phyloP scores from a whole-genome alignment of 1,284 basidiomycete genomes.

The Cystobasidium pallidum region DNA sequence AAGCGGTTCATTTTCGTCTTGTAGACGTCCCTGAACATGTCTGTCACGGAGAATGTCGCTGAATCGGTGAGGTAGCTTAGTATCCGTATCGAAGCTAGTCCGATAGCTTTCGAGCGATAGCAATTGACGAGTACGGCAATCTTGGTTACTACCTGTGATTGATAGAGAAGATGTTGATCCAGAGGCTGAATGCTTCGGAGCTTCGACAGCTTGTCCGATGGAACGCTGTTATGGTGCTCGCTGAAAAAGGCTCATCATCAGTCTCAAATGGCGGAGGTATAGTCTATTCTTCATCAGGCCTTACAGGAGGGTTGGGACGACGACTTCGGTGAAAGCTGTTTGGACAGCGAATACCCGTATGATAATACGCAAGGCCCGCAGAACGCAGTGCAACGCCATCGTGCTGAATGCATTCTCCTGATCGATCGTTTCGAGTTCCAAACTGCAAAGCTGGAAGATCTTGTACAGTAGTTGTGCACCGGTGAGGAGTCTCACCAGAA shows the following conservation, averaged over 20 bases:
- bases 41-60: conserved; percentile 61
- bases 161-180: conserved; percentile 78
- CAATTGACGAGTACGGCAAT: conserved; percentile 81
- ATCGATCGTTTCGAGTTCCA: conserved; percentile 76
- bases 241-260: conserved; percentile 61
- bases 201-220: conserved; percentile 48
- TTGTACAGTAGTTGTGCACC: conserved; percentile 70
- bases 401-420: conserved; percentile 64
- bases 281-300: conserved; percentile 64
- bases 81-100: conserved; percentile 78
- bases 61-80: conserved; percentile 67
- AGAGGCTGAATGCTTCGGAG: conserved; percentile 63
- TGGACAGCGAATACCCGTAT: conserved; percentile 82
- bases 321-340: conserved; percentile 83
- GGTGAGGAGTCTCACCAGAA: conserved; percentile 78
- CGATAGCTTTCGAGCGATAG: conserved; percentile 71
- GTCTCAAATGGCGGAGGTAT: conserved; percentile 53
- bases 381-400: conserved; percentile 73
- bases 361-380: conserved; percentile 79
- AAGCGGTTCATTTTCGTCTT: conserved; percentile 63
- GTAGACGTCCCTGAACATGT: conserved; percentile 64
- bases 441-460: conserved; percentile 74
- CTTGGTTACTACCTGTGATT: conserved; percentile 72
- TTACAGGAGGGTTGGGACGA: conserved; percentile 66
- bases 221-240: conserved; percentile 33